Percentiles rank a stretch among this genome's conserved stretches.
These are phyloP conservation scores for Cornus controversa DNA, from an alignment of 148 eudicot species.

Conservation along the genomic window DNA sequence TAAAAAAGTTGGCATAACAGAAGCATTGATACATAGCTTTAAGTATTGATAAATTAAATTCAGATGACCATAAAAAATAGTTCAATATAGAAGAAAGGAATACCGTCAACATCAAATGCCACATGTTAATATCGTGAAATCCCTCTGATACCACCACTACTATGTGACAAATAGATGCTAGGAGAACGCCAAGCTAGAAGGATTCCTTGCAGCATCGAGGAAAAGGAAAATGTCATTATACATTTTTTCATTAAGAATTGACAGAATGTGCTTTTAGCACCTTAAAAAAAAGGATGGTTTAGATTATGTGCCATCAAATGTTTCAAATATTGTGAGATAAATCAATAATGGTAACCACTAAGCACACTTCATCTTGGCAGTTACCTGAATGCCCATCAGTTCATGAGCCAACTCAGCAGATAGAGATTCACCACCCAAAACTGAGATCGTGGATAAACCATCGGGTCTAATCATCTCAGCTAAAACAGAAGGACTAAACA, in stretches of 20 bases:
- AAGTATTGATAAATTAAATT: neutral
- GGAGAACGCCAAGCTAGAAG: constrained; percentile 87
- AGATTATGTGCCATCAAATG: neutral
- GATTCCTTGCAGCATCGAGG: constrained; percentile 65
- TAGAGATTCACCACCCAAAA: constrained; percentile 64
- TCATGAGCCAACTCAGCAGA: constrained; percentile 90
- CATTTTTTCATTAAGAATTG: neutral
- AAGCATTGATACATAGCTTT: neutral
- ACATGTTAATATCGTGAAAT: constrained; percentile 72
- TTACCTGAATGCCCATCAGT: constrained; percentile 85
- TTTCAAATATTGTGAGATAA: neutral
- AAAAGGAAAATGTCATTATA: constrained; percentile 24
- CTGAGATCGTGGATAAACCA: constrained; percentile 68
- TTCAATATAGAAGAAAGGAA: constrained; percentile 7
- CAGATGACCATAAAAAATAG: neutral
- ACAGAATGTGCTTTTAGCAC: constrained; percentile 8
- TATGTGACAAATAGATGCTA: constrained; percentile 85
- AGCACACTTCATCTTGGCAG: constrained; percentile 9
- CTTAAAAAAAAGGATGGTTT: neutral
- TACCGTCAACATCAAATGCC: constrained; percentile 92
- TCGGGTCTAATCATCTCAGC: constrained; percentile 92
- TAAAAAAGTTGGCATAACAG: neutral
- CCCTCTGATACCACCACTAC: constrained; percentile 86
- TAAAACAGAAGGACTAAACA: constrained; percentile 78
- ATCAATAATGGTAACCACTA: neutral